Conservation (phyloP, 345 rosid genomes). For the Camelina laxa region DNA sequence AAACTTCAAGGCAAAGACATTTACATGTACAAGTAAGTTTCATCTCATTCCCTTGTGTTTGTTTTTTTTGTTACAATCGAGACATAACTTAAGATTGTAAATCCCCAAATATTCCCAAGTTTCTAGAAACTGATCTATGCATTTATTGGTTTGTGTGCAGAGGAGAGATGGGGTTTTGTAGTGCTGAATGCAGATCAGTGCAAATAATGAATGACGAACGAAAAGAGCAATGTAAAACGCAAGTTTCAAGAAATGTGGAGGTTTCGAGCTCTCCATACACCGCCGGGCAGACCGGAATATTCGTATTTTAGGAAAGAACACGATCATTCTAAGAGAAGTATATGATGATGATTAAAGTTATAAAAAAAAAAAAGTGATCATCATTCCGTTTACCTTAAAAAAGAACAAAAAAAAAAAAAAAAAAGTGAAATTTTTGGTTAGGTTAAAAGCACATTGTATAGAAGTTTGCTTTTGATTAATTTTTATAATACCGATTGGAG, state of each 20-base stretch:
- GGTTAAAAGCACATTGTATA: slow-evolving; percentile 40
- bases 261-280: slow-evolving; percentile 49
- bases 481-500: slow-evolving; percentile 14
- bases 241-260: slow-evolving; percentile 47
- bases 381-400: slow-evolving; percentile 4
- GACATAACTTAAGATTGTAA: slow-evolving; percentile 7
- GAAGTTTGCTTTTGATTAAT: slow-evolving; percentile 31
- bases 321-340: slow-evolving; percentile 31
- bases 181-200: slow-evolving; percentile 71
- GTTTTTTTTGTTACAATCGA: neutral
- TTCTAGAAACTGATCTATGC: neutral
- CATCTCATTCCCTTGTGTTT: neutral
- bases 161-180: slow-evolving; percentile 89
- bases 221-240: slow-evolving; percentile 54
- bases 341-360: neutral
- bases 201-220: slow-evolving; percentile 68
- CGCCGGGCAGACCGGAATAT: slow-evolving; percentile 63
- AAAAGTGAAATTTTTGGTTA: slow-evolving; percentile 35
- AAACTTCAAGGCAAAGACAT: slow-evolving; percentile 73
- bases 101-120: slow-evolving; percentile 6
- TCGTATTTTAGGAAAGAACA: slow-evolving; percentile 52
- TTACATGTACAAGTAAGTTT: slow-evolving; percentile 81
- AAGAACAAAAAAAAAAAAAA: neutral
- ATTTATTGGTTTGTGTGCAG: slow-evolving; percentile 46
- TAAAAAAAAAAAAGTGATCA: slow-evolving; percentile 5